phyloP scores from a whole-genome alignment of 257 asterid species.

The Vinca minor region DNA sequence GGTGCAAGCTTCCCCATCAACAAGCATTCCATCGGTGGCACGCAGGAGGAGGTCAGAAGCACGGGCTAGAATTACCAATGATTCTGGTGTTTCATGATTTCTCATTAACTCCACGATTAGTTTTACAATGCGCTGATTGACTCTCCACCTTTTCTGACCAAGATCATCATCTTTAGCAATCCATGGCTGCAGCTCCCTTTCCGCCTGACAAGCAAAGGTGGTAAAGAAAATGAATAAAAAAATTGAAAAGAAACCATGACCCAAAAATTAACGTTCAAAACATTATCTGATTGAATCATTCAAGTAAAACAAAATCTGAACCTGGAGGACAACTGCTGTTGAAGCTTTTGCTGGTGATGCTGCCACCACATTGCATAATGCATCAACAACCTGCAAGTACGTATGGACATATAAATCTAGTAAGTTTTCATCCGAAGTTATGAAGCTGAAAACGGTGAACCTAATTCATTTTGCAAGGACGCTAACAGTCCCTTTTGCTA shows the following conservation, averaged over 20 bases:
- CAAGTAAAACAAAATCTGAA: conserved; percentile 48
- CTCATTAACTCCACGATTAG: conserved; percentile 89
- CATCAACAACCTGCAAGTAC: conserved; percentile 77
- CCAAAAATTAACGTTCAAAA: not conserved
- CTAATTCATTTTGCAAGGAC: not conserved
- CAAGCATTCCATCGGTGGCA: conserved; percentile 98
- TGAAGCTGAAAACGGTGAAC: not conserved
- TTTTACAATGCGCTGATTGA: conserved; percentile 89
- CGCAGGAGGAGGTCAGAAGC: conserved; percentile 95
- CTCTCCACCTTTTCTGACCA: conserved; percentile 87
- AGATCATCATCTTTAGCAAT: conserved; percentile 87
- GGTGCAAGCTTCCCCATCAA: conserved; percentile 99
- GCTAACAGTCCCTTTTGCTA: not conserved
- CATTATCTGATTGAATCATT: conserved; percentile 7
- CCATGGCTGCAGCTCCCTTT: conserved; percentile 92
- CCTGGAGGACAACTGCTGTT: conserved; percentile 98
- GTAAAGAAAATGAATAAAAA: conserved; percentile 37
- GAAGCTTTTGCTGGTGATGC: conserved; percentile 97
- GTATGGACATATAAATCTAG: not conserved
- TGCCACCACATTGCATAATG: conserved; percentile 87
- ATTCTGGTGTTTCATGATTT: conserved; percentile 80
- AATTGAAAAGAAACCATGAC: conserved; percentile 8
- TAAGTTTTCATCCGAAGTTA: not conserved
- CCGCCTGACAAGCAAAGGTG: conserved; percentile 70
- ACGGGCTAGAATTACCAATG: conserved; percentile 71